Evolutionary conservation across 805 yeast genomes (phyloP), one percentile per base, ranked within the genome.

Genomic region (Candida golubevii): DNA sequence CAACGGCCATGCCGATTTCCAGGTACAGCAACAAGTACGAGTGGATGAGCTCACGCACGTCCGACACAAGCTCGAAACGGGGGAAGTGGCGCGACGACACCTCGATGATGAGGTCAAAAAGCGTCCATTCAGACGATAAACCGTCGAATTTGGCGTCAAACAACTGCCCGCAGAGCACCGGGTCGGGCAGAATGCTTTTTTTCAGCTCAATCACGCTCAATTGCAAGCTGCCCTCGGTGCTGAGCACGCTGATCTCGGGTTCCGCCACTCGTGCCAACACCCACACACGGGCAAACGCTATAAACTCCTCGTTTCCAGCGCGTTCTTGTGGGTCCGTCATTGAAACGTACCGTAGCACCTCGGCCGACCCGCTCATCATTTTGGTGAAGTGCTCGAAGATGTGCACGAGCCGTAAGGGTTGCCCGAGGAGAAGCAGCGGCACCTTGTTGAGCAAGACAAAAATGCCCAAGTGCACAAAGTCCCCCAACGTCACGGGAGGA

Each of bases 261-360:
- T 51, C 55, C n/a, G 48, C 43, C 15, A 47, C 30, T 28, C 47
- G 32, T 8, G 47, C 40, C 15, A 47, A 41, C 23, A 39, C 40
- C 55, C 55, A 51, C n/a, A 47, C 42, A 13, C 55, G 53, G 7
- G 55, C 55, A 27, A 44, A 44, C 4, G 55, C 53, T 11, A 46
- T 35, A 35, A 46, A 49, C 35, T 44, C 34, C 18, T 46, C 49
- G 35, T 37, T 39, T 7, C 18, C 28, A 31, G 35, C 39, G 8
- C 41, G 26, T 13, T 38, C 39, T 12, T 23, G 23, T 23, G 44
- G 37, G 13, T 39, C 41, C n/a, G 38, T 39, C 46, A 44, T 44
- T 4, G 39, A 26, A 39, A 48, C 35, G 38, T 39, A 42, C n/a
- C 33, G 42, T 31, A 39, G 41, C 33, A 45, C 41, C 13, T 46